Percentiles rank a stretch among this genome's conserved stretches.
Evolutionary conservation across 164 flowering plant genomes (phyloP).

Genomic region (Echeveria elegans): DNA sequence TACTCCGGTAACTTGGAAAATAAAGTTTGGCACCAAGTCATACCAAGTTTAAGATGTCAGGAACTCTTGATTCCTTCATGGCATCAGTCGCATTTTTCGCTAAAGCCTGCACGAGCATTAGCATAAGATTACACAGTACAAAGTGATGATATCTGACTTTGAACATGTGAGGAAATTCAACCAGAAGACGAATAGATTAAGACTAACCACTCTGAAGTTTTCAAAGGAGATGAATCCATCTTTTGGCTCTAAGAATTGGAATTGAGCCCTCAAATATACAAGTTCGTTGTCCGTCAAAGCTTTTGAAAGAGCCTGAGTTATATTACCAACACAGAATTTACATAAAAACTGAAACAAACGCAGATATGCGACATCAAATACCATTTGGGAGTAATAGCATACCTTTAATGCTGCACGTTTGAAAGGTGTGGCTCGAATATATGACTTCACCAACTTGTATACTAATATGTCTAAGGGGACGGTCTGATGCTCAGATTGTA

Average conservation of each 20-base stretch:
- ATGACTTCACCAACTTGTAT: no score
- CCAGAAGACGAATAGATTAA: neutral
- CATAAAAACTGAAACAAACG: neutral
- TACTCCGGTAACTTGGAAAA: neutral
- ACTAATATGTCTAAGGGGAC: constrained; percentile 81
- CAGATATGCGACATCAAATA: no score
- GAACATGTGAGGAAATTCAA: neutral
- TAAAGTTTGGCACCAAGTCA: neutral
- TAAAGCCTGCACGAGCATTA: constrained; percentile 4
- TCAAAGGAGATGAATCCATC: constrained; percentile 39
- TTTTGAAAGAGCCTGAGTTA: constrained; percentile 54
- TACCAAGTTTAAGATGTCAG: constrained; percentile 4
- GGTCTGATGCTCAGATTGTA: constrained; percentile 40
- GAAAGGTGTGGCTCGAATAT: constrained; percentile 74
- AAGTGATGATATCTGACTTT: neutral
- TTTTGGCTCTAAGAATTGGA: constrained; percentile 48
- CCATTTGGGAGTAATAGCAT: constrained; percentile 3
- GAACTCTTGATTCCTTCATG: no score
- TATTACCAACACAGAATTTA: neutral
- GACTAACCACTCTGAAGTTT: no score
- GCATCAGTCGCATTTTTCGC: neutral
- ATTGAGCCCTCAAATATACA: constrained; percentile 47
- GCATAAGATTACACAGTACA: neutral
- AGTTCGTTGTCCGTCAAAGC: constrained; percentile 53
- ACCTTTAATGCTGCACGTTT: constrained; percentile 91